Evolutionary conservation across 1,139 yeast genomes (phyloP).

Genomic region (Meyerozyma guilliermondii): DNA sequence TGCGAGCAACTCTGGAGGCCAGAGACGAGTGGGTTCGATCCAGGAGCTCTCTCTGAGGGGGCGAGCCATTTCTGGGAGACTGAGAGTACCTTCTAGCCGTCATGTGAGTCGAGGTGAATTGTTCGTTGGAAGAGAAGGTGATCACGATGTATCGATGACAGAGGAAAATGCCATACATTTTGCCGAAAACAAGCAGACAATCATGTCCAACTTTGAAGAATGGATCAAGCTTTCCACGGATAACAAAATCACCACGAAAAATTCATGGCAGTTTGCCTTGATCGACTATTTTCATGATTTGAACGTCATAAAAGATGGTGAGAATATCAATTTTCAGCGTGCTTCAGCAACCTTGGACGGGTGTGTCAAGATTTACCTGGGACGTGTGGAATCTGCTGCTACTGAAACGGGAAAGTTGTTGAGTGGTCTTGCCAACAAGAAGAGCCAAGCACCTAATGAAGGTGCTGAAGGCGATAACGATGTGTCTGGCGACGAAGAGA

Average conservation of each 20-base stretch:
- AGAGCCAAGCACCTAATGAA: constrained; percentile 19
- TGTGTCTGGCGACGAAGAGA: constrained; percentile 20
- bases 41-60: constrained; percentile 2
- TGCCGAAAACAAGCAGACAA: constrained; percentile 41
- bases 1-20: neutral
- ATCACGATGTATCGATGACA: neutral
- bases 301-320: constrained; percentile 55
- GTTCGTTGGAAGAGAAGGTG: constrained; percentile 1
- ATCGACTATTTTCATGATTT: constrained; percentile 82
- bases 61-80: constrained; percentile 1
- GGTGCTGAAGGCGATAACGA: constrained; percentile 13
- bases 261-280: constrained; percentile 80
- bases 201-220: constrained; percentile 69
- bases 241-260: constrained; percentile 65
- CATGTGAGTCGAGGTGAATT: constrained; percentile 1
- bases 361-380: constrained; percentile 77
- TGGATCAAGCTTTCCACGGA: constrained; percentile 91
- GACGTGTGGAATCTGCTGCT: constrained; percentile 88
- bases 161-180: constrained; percentile 42
- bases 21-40: constrained; percentile 1
- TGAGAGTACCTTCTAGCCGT: neutral
- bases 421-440: constrained; percentile 54
- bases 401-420: constrained; percentile 83
- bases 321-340: constrained; percentile 64
- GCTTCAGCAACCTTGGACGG: constrained; percentile 83